A percentile compares a stretch with the other conserved stretches of the same genome.
Evolutionary conservation across 768 basidiomycete species (phyloP).

Genomic region (Hebeloma cylindrosporum): DNA sequence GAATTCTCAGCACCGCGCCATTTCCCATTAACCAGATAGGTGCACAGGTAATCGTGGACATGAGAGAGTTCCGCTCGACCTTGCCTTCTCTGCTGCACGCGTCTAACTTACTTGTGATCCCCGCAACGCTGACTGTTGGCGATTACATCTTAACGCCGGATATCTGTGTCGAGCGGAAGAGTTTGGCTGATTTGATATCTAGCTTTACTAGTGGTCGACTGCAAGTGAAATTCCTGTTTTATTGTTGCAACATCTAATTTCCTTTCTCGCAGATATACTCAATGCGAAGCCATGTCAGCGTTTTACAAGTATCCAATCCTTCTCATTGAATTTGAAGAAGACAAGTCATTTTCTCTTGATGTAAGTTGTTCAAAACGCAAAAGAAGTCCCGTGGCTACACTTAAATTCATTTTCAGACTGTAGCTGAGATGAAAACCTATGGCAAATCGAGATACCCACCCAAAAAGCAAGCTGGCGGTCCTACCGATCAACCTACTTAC

Average conservation of each 20-base stretch:
- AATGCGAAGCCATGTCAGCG: slow-evolving; percentile 95
- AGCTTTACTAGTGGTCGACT: slow-evolving; percentile 93
- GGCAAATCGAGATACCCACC: slow-evolving; percentile 58
- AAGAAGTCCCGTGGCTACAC: too few species aligned
- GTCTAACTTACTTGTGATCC: slow-evolving; percentile 74
- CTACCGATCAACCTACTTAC: slow-evolving; percentile 29
- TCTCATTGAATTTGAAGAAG: slow-evolving; percentile 96
- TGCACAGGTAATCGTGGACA: slow-evolving; percentile 87
- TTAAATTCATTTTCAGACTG: slow-evolving; percentile 38
- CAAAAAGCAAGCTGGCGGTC: slow-evolving; percentile 44
- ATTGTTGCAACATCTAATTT: not conserved
- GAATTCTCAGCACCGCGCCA: not conserved
- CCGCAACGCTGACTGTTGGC: slow-evolving; percentile 90
- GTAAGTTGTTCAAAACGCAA: slow-evolving; percentile 38
- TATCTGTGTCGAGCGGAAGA: slow-evolving; percentile 96
- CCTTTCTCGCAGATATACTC: slow-evolving; percentile 69
- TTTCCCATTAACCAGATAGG: not conserved
- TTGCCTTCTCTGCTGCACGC: slow-evolving; percentile 90
- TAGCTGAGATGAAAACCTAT: slow-evolving; percentile 67
- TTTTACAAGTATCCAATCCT: slow-evolving; percentile 94
- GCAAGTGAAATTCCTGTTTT: slow-evolving; percentile 48
- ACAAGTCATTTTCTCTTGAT: slow-evolving; percentile 91
- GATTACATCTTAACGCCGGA: slow-evolving; percentile 96
- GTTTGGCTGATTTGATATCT: slow-evolving; percentile 85
- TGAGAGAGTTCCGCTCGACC: slow-evolving; percentile 94